Base-by-base conservation (phyloP, 2,329 filamentous ascomycete genomes). In the Paracamarosporium sp. region DNA sequence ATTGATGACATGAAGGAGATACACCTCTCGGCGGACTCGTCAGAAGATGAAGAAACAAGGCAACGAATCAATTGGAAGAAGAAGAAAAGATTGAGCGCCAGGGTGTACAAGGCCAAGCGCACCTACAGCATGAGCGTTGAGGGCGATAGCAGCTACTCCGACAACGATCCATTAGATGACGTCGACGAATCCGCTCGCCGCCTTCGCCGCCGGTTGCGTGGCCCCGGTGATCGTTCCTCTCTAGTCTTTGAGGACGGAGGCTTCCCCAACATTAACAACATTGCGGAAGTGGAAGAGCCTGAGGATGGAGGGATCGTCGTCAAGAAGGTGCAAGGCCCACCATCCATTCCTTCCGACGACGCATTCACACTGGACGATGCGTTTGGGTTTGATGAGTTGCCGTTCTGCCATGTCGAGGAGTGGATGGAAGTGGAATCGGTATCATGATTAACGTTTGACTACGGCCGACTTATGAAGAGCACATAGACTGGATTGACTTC, bases 51-150 rank as follows among this genome's bases (percentile, higher is more conserved):
- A 45, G 71, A 74, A 45, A 64, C 70, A 55, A 62, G 69, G 50
- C 63, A 69, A 55, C 61, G 68, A 22, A 69, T 64, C 36, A 73
- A 74, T 45, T 56, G 62, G 54, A 67, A 65, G 36, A 78, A 77
- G 59, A 79, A 78, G 61, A 77, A 79, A 58, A 69, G 75, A 38
- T 79, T 77, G 73, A 79, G 78, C 45, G 68, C 72, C 22, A 75
- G 78, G 8, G 68, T 74, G 41, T 80, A 51, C 48, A 51, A 41
- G 25, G n/a, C 77, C 69, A 83, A 83, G 64, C 76, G 81, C 43
- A 79, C 70, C 44, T 76, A 81, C 66, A 80, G 77, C 59, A 75
- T 80, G 66, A 81, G 76, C 53, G 69, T 80, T 27, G 78, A 78
- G 62, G 78, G 77, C 50, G 78, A 81, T 50, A 75, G 75, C 52